These are phyloP conservation scores for Plectranthus barbatus DNA, from an alignment of 257 asterid species.

Conservation along the genomic window DNA sequence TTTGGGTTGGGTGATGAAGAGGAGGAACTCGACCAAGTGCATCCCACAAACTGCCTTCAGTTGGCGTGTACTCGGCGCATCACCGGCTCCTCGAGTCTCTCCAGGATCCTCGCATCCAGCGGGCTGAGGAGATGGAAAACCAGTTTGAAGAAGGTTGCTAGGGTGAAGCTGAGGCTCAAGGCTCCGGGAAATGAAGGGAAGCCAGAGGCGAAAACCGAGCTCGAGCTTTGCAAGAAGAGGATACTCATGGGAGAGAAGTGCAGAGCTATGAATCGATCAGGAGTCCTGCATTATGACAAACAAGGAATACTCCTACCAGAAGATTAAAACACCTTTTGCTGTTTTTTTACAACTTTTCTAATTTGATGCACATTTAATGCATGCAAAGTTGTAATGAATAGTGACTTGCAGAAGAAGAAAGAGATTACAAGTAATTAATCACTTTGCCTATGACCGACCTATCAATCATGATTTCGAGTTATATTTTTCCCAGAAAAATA, in stretches of 20 bases:
- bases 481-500: no score
- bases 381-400: not conserved
- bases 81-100: not conserved
- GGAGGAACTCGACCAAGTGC: no score
- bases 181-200: not conserved
- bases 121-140: conserved; percentile 22
- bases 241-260: conserved; percentile 69
- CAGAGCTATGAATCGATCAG: conserved; percentile 42
- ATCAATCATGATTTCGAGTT: no score
- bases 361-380: not conserved
- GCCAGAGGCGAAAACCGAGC: no score
- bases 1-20: no score
- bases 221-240: conserved; percentile 65
- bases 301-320: conserved; percentile 48
- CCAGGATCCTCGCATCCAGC: conserved; percentile 16
- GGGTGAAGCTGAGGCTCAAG: conserved; percentile 1
- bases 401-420: not conserved
- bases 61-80: not conserved
- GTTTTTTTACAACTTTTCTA: no score
- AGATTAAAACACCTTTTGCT: conserved; percentile 5
- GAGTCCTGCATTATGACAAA: conserved; percentile 49
- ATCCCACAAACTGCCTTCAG: not conserved
- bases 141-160: not conserved
- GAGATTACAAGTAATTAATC: no score
- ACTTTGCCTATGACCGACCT: no score